These are phyloP conservation scores for Agroathelia rolfsii DNA, from an alignment of 1,284 basidiomycete species.

Conservation along the genomic window DNA sequence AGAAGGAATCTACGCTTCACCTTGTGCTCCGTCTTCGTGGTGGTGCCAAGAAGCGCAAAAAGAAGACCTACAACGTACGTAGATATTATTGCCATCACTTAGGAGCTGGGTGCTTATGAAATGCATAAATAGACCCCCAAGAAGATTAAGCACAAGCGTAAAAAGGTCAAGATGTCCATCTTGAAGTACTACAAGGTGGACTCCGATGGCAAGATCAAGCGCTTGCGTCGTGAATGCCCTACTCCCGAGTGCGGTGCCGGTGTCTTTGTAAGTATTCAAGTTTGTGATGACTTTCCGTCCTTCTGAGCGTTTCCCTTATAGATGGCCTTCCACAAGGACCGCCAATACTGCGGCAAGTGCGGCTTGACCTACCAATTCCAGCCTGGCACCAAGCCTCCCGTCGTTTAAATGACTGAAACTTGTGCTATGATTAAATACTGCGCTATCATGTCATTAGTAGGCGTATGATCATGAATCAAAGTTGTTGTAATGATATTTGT, in stretches of 20 bases:
- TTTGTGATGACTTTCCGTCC: constrained; percentile 1
- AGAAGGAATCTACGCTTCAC: constrained; percentile 66
- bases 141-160: constrained; percentile 99
- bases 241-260: constrained; percentile 87
- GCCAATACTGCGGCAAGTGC: constrained; percentile 94
- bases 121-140: constrained; percentile 99
- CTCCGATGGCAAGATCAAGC: constrained; percentile 99
- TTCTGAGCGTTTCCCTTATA: too few relatives aligned
- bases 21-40: constrained; percentile 79
- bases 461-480: too few relatives aligned
- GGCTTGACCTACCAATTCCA: constrained; percentile 86
- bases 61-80: constrained; percentile 93
- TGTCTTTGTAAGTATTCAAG: constrained; percentile 68
- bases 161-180: constrained; percentile 99
- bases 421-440: too few relatives aligned
- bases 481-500: too few relatives aligned
- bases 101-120: too few relatives aligned
- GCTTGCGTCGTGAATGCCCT: constrained; percentile 94
- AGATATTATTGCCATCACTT: too few relatives aligned
- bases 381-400: constrained; percentile 67
- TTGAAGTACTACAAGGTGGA: constrained; percentile 99
- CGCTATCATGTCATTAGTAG: too few relatives aligned
- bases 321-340: constrained; percentile 94
- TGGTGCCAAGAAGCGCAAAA: constrained; percentile 99
- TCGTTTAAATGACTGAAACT: constrained; percentile 48